Evolutionary conservation across 352 stramenopile genomes (phyloP).

Genomic region (Phytophthora sansomeana): DNA sequence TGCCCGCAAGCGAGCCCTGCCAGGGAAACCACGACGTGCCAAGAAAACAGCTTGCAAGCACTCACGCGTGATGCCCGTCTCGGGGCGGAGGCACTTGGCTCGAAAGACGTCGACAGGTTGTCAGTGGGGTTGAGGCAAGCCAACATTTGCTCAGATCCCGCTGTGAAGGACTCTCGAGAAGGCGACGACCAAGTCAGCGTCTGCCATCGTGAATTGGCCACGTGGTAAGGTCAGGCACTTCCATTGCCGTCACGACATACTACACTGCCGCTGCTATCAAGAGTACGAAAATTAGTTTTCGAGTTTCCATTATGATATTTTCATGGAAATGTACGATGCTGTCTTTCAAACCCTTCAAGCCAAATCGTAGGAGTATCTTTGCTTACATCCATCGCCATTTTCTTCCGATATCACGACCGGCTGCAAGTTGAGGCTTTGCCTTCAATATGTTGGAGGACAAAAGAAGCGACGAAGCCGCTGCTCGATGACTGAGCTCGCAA

Average conservation of each 20-base stretch:
- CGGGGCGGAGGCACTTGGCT: slow-evolving; percentile 33
- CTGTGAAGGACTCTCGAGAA: slow-evolving; percentile 11
- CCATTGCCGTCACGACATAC: no score
- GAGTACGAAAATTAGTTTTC: no score
- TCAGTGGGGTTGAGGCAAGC: slow-evolving; percentile 7
- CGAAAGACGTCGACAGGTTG: slow-evolving; percentile 28
- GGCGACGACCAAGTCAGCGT: slow-evolving; percentile 10
- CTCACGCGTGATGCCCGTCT: slow-evolving; percentile 30
- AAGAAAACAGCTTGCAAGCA: slow-evolving; percentile 41
- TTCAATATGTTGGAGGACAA: slow-evolving; percentile 20
- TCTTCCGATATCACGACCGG: not conserved
- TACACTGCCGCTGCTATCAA: not conserved
- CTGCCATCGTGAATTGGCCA: not conserved
- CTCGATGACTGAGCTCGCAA: slow-evolving; percentile 11
- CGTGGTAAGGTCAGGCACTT: slow-evolving; percentile 5
- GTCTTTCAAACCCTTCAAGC: not conserved
- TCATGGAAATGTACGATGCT: no score
- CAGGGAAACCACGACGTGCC: slow-evolving; percentile 28
- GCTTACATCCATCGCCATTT: not conserved
- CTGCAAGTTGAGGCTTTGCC: slow-evolving; percentile 31
- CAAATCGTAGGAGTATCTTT: not conserved
- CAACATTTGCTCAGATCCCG: slow-evolving; percentile 18
- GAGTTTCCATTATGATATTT: no score
- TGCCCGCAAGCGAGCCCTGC: slow-evolving; percentile 19
- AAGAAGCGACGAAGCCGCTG: not conserved